Percentiles rank a stretch among this genome's conserved stretches.
Conservation (phyloP, 2,329 filamentous ascomycete genomes). For the Tolypocladium endophyticum region DNA sequence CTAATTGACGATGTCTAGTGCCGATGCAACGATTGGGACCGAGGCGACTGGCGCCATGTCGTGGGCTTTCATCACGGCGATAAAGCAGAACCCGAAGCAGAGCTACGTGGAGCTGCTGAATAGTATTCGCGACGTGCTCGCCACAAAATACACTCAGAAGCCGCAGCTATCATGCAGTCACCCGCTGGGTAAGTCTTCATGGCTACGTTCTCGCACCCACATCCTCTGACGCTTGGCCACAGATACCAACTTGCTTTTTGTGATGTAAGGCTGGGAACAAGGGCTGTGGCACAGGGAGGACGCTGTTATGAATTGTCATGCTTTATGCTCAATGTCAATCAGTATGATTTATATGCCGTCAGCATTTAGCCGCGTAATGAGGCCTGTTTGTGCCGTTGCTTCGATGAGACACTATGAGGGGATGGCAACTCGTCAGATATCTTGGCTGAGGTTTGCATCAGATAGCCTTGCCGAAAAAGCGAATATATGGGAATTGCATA, state of each 20-base stretch:
- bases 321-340: background rate
- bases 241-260: slow-evolving; percentile 58
- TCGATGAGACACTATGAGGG: background rate
- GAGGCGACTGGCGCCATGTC: slow-evolving; percentile 97
- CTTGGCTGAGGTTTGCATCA: background rate
- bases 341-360: background rate
- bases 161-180: slow-evolving; percentile 95
- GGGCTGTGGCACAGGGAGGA: background rate
- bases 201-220: background rate
- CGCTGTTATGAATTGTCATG: background rate
- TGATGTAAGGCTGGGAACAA: slow-evolving; percentile 39
- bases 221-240: slow-evolving; percentile 6
- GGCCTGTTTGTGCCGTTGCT: background rate
- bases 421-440: background rate
- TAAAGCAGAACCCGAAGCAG: slow-evolving; percentile 90
- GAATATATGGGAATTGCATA: background rate
- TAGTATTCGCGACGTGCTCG: slow-evolving; percentile 82
- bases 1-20: slow-evolving; percentile 35
- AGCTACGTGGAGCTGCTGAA: slow-evolving; percentile 94
- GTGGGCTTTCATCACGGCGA: slow-evolving; percentile 84
- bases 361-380: background rate
- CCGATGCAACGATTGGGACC: slow-evolving; percentile 78
- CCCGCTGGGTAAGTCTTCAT: slow-evolving; percentile 66
- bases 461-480: background rate
- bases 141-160: slow-evolving; percentile 84